A percentile compares a stretch with the other conserved stretches of the same genome.
Evolutionary conservation across 2,329 filamentous ascomycete species (phyloP).

Genomic region (Xylariales sp.): DNA sequence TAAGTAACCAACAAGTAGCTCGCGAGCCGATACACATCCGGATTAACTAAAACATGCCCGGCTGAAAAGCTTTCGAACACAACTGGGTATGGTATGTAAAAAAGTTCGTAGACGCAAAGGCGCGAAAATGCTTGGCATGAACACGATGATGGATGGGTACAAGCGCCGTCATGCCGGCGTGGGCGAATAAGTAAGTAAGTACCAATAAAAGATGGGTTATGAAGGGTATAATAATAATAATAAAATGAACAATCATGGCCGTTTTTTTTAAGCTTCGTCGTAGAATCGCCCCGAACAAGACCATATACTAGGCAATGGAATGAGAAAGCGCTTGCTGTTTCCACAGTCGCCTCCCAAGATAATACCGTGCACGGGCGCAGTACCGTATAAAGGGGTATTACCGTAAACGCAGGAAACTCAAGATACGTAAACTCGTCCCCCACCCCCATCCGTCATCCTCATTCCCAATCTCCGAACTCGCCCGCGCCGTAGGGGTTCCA

Average conservation of each 20-base stretch:
- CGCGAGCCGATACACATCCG: no score
- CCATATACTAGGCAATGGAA: background rate
- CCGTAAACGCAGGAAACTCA: background rate
- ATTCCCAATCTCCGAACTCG: conserved; percentile 51
- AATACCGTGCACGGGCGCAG: background rate
- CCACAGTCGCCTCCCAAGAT: background rate
- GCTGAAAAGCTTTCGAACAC: conserved; percentile 2
- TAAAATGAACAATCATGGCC: background rate
- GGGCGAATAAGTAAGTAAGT: background rate
- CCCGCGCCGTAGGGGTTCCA: conserved; percentile 60
- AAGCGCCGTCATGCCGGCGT: background rate
- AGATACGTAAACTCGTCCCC: background rate
- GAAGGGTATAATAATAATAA: conserved; percentile 3
- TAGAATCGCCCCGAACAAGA: no score
- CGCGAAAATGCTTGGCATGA: background rate
- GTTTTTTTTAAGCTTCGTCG: background rate
- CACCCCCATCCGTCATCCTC: background rate
- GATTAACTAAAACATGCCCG: background rate
- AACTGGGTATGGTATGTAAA: conserved; percentile 15
- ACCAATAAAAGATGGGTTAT: background rate
- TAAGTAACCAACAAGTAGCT: background rate
- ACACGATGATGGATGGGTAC: no score
- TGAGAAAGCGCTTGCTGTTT: background rate
- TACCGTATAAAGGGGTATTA: background rate
- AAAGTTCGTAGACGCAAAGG: background rate